Evolutionary conservation across 208 protist species (phyloP).

Genomic region (Trichomonas vaginalis): DNA sequence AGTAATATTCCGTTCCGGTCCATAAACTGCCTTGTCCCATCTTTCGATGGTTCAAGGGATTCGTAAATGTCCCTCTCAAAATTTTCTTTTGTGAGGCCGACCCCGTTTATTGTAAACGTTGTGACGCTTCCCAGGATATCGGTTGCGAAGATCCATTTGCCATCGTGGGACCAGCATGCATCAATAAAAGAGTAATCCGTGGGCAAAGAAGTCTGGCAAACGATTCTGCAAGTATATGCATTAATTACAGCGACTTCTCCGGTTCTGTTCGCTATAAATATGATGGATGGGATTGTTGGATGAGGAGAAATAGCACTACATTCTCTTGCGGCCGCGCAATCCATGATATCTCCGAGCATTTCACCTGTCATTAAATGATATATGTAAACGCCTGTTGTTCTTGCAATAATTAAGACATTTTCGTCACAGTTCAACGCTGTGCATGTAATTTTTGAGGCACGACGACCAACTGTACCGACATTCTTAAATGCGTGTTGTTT

Average conservation of each 20-base stretch:
- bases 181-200: neutral
- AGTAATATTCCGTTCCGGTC: neutral
- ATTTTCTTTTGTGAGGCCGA: neutral
- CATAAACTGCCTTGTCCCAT: neutral
- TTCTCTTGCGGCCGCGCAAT: neutral
- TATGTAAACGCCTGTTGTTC: neutral
- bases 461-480: neutral
- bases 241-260: neutral
- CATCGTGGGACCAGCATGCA: neutral
- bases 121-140: neutral
- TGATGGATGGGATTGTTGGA: neutral
- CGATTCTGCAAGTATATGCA: neutral
- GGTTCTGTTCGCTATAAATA: neutral
- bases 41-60: neutral
- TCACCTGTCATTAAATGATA: neutral
- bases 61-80: neutral
- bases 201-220: neutral
- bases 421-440: neutral
- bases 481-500: neutral
- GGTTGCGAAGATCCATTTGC: neutral
- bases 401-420: neutral
- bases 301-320: neutral
- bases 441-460: neutral
- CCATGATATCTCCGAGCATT: neutral
- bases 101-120: neutral